phyloP scores from a whole-genome alignment of 73 alveolate genomes.

The Tetrahymena thermophila region DNA sequence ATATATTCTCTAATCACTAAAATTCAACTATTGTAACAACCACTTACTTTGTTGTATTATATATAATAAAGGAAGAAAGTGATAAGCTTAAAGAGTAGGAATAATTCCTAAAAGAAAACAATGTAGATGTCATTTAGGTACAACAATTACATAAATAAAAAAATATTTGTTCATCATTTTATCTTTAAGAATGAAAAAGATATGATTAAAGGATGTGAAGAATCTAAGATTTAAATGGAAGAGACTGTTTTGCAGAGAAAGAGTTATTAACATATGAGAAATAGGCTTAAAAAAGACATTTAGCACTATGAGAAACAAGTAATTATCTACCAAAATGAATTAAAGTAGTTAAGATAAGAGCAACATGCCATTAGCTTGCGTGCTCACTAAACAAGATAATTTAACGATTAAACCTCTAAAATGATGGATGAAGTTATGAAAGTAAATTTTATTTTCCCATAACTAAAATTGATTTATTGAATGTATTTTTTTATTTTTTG shows the following conservation, averaged over 20 bases:
- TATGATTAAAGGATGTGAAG: slow-evolving; percentile 20
- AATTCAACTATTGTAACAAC: neutral
- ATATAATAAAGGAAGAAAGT: neutral
- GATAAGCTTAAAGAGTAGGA: neutral
- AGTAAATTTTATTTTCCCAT: neutral
- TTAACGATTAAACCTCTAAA: slow-evolving; percentile 50
- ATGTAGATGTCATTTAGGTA: neutral
- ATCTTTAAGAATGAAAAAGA: slow-evolving; percentile 1
- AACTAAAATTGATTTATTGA: neutral
- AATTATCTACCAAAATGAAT: slow-evolving; percentile 47
- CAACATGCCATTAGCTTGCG: slow-evolving; percentile 51
- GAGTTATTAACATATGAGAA: slow-evolving; percentile 61
- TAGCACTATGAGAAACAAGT: slow-evolving; percentile 53
- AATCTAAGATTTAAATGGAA: slow-evolving; percentile 49
- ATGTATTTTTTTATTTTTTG: neutral
- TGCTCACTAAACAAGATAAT: slow-evolving; percentile 52
- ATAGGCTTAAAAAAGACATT: slow-evolving; percentile 71
- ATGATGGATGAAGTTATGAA: slow-evolving; percentile 61
- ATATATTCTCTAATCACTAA: neutral
- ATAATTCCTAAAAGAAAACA: neutral
- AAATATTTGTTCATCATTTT: neutral
- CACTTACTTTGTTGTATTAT: neutral
- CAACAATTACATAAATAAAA: neutral
- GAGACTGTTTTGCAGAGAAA: slow-evolving; percentile 51
- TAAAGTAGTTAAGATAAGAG: slow-evolving; percentile 36